Evolutionary conservation across 2,329 filamentous ascomycete genomes (phyloP).

Genomic region (Clonostachys solani): DNA sequence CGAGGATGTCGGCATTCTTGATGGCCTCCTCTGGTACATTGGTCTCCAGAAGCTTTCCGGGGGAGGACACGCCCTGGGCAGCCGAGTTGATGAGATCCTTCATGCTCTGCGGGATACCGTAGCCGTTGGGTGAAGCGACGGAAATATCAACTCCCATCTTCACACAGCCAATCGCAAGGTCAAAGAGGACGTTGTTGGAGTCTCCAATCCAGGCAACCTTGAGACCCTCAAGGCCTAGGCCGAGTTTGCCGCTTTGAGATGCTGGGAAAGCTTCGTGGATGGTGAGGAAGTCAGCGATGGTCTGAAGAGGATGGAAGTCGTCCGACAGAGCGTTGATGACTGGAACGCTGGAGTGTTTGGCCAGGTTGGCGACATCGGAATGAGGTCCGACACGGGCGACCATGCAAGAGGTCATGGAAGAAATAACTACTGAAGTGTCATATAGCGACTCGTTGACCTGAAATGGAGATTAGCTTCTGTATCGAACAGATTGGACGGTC

Average conservation of each 20-base stretch:
- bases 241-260: slow-evolving; percentile 21
- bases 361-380: slow-evolving; percentile 67
- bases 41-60: slow-evolving; percentile 71
- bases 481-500: background rate
- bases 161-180: slow-evolving; percentile 80
- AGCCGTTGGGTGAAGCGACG: slow-evolving; percentile 82
- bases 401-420: slow-evolving; percentile 85
- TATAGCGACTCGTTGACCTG: slow-evolving; percentile 91
- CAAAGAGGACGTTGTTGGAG: slow-evolving; percentile 94
- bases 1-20: slow-evolving; percentile 80
- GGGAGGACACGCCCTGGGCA: slow-evolving; percentile 47
- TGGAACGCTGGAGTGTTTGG: slow-evolving; percentile 70
- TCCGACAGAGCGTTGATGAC: slow-evolving; percentile 88
- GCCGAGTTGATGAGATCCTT: slow-evolving; percentile 65
- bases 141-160: slow-evolving; percentile 85
- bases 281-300: slow-evolving; percentile 89
- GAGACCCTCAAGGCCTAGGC: slow-evolving; percentile 70
- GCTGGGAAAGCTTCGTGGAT: slow-evolving; percentile 73
- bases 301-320: slow-evolving; percentile 90
- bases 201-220: slow-evolving; percentile 97
- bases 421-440: slow-evolving; percentile 88
- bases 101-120: slow-evolving; percentile 76
- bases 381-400: slow-evolving; percentile 76
- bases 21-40: slow-evolving; percentile 80
- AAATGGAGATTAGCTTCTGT: background rate